Percentiles rank a stretch among this genome's conserved stretches.
phyloP scores from a whole-genome alignment of 495 filamentous ascomycete genomes.

The Aspergillus wentii region DNA sequence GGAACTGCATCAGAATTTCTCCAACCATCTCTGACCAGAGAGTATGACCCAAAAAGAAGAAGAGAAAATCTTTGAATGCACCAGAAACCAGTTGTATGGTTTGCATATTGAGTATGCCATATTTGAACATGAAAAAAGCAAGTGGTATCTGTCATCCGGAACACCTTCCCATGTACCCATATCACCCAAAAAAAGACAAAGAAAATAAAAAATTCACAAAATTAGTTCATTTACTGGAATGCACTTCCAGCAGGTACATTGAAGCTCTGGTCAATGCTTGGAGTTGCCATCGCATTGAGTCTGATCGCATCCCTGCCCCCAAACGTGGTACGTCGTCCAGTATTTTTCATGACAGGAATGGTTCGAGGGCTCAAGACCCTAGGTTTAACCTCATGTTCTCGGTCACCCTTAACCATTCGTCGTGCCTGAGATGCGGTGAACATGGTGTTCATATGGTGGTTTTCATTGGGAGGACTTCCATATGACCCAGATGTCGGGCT shows the following conservation, averaged over 20 bases:
- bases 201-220: constrained; percentile 12
- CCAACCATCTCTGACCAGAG: too few species aligned
- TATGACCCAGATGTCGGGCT: constrained; percentile 54
- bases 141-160: constrained; percentile 33
- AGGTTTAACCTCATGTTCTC: constrained; percentile 47
- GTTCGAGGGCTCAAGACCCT: constrained; percentile 62
- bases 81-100: constrained; percentile 7
- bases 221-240: constrained; percentile 12
- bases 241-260: constrained; percentile 6
- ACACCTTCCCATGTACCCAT: constrained; percentile 24
- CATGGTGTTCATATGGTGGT: constrained; percentile 48
- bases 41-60: constrained; percentile 5
- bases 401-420: constrained; percentile 65
- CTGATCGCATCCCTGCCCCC: constrained; percentile 44
- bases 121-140: constrained; percentile 10
- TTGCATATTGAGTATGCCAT: constrained; percentile 1
- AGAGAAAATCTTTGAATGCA: not conserved
- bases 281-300: constrained; percentile 34
- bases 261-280: constrained; percentile 15
- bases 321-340: constrained; percentile 47
- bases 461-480: constrained; percentile 53
- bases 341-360: constrained; percentile 60
- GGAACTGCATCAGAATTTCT: constrained; percentile 7
- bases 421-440: constrained; percentile 68
- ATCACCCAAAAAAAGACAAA: constrained; percentile 11